Base-by-base conservation (phyloP, 805 yeast species). In the Candida coleopterorum region DNA sequence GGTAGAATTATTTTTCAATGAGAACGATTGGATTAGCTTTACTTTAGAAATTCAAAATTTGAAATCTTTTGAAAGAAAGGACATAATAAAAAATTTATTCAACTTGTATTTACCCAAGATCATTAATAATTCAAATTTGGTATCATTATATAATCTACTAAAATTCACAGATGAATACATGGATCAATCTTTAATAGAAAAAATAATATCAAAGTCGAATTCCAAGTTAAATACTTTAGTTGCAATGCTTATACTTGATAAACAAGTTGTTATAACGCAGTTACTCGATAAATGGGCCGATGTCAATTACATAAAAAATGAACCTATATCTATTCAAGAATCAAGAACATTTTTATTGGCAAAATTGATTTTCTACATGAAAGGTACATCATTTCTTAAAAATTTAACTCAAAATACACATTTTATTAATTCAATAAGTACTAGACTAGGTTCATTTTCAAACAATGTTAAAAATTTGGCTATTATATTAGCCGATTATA, bases 401-500 rank as follows among this genome's bases (percentile, higher is more conserved):
- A 46, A 40, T 1, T 16, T 78, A 2, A 52, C 76, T 4, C 52
- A 48, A 9, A 57, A 67, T 7, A 37, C 57, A 2, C 36, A 35
- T 0, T 80, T 81, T 46, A 52, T 81, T 11, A 50, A 61, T 17
- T 68, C 76, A 0, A 64, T 83, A n/a, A 71, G 83, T 0, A 58
- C 65, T 34, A 62, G 81, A 25, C 60, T 83, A n/a, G 68, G 66
- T 18, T 72, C 82, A 0, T 64, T 66, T 30, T 65, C 76, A 1
- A 47, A 53, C 1, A 51, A 48, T n/a, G 56, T 70, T 2, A 68
- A 85, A 38, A 49, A 64, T 10, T 53, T 79, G 22, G 88, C 80
- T 0, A 74, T 81, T 53, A 48, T 71, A 11, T 52, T 81, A 6
- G 85, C 85, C 1, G 81, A 80, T 47, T 49, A 53, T 11, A 50